These are phyloP conservation scores for Hymenotorrendiella dingleyae DNA, from an alignment of 2,329 filamentous ascomycete species.

Conservation along the genomic window DNA sequence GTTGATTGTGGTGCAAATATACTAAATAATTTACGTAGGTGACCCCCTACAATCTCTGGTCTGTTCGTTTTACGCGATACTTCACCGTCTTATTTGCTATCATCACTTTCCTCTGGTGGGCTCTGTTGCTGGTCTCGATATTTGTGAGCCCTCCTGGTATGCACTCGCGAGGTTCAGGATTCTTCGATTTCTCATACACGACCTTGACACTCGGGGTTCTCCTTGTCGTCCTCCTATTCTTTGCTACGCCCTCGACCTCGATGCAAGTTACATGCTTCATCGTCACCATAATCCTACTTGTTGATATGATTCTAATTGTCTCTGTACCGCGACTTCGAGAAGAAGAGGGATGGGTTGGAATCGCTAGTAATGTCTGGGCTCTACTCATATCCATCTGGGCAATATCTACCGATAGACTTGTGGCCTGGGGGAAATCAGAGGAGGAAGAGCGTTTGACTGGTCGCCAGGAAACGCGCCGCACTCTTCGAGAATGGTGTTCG, in stretches of 20 bases:
- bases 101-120: slow-evolving; percentile 87
- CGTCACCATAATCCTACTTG: slow-evolving; percentile 59
- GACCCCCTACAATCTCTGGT: slow-evolving; percentile 92
- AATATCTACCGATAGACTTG: slow-evolving; percentile 70
- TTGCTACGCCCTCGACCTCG: slow-evolving; percentile 73
- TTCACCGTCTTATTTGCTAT: slow-evolving; percentile 70
- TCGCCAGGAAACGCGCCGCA: slow-evolving; percentile 76
- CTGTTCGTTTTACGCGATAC: slow-evolving; percentile 72
- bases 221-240: slow-evolving; percentile 76
- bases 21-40: slow-evolving; percentile 36
- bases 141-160: slow-evolving; percentile 89
- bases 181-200: slow-evolving; percentile 81
- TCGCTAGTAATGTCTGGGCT: slow-evolving; percentile 78
- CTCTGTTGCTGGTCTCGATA: slow-evolving; percentile 76
- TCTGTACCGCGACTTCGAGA: slow-evolving; percentile 67
- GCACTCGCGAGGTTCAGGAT: slow-evolving; percentile 82
- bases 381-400: slow-evolving; percentile 74
- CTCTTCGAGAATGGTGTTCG: slow-evolving; percentile 75
- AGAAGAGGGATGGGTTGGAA: slow-evolving; percentile 90
- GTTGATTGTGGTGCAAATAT: background rate
- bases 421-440: slow-evolving; percentile 86
- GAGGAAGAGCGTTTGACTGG: slow-evolving; percentile 92
- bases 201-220: slow-evolving; percentile 73
- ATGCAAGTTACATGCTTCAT: slow-evolving; percentile 68
- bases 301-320: slow-evolving; percentile 75